These are phyloP conservation scores for Odonthalia washingtoniensis DNA, from an alignment of 31 red algal genomes.

Conservation along the genomic window DNA sequence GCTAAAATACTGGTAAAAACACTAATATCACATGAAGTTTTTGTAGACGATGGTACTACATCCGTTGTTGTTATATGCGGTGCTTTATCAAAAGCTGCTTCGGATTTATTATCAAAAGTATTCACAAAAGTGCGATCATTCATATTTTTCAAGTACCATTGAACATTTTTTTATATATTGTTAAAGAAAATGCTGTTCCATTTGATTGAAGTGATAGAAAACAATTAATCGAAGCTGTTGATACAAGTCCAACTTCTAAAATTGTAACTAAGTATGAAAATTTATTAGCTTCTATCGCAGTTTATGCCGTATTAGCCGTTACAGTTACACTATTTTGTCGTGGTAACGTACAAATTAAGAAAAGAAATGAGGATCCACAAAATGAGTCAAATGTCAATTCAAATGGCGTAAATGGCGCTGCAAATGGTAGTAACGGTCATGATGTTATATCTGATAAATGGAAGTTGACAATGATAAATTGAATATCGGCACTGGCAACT, in stretches of 20 bases:
- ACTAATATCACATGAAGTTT: constrained; percentile 87
- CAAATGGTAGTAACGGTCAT: no score
- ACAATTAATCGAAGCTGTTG: constrained; percentile 81
- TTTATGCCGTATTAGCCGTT: constrained; percentile 83
- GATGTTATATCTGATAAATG: neutral
- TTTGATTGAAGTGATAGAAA: constrained; percentile 78
- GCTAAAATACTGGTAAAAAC: constrained; percentile 96
- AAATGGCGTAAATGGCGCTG: no score
- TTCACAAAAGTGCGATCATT: constrained; percentile 86
- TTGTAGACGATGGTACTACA: constrained; percentile 95
- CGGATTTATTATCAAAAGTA: constrained; percentile 75
- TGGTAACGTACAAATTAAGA: no score
- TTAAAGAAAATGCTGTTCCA: constrained; percentile 83
- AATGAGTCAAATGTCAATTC: no score
- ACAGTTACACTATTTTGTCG: no score
- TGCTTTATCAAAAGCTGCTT: constrained; percentile 73
- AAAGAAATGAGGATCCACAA: no score
- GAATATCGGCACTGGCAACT: neutral
- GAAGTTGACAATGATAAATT: neutral
- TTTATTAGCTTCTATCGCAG: constrained; percentile 92
- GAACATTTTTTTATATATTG: constrained; percentile 65
- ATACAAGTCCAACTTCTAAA: constrained; percentile 91
- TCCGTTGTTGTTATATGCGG: constrained; percentile 95
- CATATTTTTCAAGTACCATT: constrained; percentile 81
- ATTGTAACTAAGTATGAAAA: constrained; percentile 88